Percentiles rank a stretch among this genome's conserved stretches.
These are phyloP conservation scores for Aspergillus pseudoviridinutans DNA, from an alignment of 2,329 filamentous ascomycete species.

Conservation along the genomic window DNA sequence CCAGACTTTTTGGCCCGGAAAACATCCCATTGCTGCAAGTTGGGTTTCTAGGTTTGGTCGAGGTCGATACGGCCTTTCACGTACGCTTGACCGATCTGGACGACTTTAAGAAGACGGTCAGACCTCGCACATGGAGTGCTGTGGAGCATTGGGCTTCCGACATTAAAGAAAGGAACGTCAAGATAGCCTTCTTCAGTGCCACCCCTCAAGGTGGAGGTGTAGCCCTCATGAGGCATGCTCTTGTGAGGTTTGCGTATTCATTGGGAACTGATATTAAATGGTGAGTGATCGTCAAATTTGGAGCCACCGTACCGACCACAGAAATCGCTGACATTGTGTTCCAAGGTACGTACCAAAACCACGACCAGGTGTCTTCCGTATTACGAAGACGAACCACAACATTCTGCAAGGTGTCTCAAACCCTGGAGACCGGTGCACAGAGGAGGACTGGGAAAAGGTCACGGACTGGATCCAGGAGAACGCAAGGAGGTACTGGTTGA, in stretches of 20 bases:
- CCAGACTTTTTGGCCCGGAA: constrained; percentile 67
- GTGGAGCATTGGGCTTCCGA: constrained; percentile 60
- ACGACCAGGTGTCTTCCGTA: constrained; percentile 71
- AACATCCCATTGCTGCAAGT: constrained; percentile 64
- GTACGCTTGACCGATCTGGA: constrained; percentile 56
- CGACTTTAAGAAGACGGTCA: constrained; percentile 60
- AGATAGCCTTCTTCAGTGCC: constrained; percentile 73
- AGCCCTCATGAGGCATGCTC: constrained; percentile 74
- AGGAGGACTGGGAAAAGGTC: constrained; percentile 60
- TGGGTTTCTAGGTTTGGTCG: constrained; percentile 63
- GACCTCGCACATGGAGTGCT: constrained; percentile 60
- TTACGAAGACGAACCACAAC: constrained; percentile 86
- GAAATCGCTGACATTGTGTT: constrained; percentile 4
- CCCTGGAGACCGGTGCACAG: constrained; percentile 60
- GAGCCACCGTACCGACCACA: not conserved
- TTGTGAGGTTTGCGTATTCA: constrained; percentile 66
- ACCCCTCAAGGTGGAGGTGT: constrained; percentile 81
- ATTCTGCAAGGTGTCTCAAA: constrained; percentile 75
- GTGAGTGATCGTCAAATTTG: constrained; percentile 46
- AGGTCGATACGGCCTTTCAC: constrained; percentile 64
- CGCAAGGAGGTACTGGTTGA: constrained; percentile 70
- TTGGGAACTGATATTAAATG: constrained; percentile 68
- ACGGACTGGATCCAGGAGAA: constrained; percentile 71
- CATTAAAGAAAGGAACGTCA: constrained; percentile 60
- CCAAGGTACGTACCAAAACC: constrained; percentile 71